phyloP scores from a whole-genome alignment of 2,329 filamentous ascomycete genomes.

The Aureobasidium uvarum region DNA sequence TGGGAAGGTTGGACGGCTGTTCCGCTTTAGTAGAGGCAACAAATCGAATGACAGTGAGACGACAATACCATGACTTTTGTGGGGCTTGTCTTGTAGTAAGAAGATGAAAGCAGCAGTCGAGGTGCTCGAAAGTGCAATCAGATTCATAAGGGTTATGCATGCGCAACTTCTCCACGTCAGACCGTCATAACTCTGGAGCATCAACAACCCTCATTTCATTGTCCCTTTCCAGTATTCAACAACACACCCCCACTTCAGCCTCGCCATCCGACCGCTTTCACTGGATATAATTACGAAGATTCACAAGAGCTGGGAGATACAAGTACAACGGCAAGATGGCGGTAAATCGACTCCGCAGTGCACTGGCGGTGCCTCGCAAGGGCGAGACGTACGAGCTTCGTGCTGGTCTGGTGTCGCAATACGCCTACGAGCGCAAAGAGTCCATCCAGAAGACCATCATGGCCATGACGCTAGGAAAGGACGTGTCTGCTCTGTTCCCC shows the following conservation, averaged over 20 bases:
- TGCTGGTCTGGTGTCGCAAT: conserved; percentile 93
- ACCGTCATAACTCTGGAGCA: conserved; percentile 12
- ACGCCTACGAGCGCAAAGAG: conserved; percentile 98
- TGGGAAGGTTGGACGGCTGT: conserved; percentile 75
- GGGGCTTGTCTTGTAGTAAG: neutral
- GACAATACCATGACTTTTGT: neutral
- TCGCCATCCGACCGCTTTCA: neutral
- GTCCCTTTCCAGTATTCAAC: neutral
- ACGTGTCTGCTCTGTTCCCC: conserved; percentile 94
- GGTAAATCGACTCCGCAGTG: conserved; percentile 92
- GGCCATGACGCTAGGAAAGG: conserved; percentile 99
- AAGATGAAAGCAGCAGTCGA: neutral
- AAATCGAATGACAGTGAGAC: neutral
- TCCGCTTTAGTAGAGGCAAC: conserved; percentile 10
- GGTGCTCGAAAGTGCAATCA: neutral
- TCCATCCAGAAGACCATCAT: conserved; percentile 99
- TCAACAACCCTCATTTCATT: conserved; percentile 24
- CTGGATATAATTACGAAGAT: neutral
- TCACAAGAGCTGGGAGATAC: conserved; percentile 14
- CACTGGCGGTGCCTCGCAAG: conserved; percentile 89
- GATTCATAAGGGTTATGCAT: neutral
- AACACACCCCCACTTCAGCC: neutral
- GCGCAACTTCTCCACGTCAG: conserved; percentile 19
- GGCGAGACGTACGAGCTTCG: conserved; percentile 98
- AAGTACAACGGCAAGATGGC: conserved; percentile 60